phyloP scores from a whole-genome alignment of 805 yeast genomes.

The Lachancea dasiensis region DNA sequence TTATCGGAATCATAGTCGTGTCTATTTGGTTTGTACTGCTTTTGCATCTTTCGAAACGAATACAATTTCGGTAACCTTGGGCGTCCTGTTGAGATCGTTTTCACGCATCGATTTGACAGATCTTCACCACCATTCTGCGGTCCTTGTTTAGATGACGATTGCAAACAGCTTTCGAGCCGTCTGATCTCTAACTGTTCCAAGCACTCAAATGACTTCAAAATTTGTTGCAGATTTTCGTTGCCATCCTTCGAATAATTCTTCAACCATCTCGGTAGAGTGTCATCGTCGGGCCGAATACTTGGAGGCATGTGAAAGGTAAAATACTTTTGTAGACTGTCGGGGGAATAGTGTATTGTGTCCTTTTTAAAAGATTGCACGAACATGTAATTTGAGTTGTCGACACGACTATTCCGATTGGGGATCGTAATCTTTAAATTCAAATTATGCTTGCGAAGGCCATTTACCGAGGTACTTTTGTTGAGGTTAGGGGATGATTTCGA shows the following conservation, averaged over 20 bases:
- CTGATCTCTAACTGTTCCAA: slow-evolving; percentile 32
- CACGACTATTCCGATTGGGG: slow-evolving; percentile 11
- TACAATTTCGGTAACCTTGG: slow-evolving; percentile 6
- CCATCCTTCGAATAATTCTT: slow-evolving; percentile 14
- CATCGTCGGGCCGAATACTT: slow-evolving; percentile 15
- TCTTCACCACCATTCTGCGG: background rate
- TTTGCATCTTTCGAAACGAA: slow-evolving; percentile 11
- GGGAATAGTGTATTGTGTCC: slow-evolving; percentile 30
- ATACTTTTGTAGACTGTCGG: slow-evolving; percentile 27
- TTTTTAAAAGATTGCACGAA: slow-evolving; percentile 31
- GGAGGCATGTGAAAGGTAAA: slow-evolving; percentile 27
- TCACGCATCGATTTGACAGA: background rate
- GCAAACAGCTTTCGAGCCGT: slow-evolving; percentile 26
- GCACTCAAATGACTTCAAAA: slow-evolving; percentile 31
- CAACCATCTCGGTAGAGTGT: slow-evolving; percentile 32
- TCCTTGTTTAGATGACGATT: slow-evolving; percentile 5
- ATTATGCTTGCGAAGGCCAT: slow-evolving; percentile 7
- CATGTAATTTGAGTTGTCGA: slow-evolving; percentile 19
- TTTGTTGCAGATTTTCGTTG: slow-evolving; percentile 23
- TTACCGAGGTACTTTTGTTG: background rate
- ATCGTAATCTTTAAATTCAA: slow-evolving; percentile 9
- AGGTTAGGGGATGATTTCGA: slow-evolving; percentile 1
- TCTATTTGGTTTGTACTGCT: slow-evolving; percentile 10
- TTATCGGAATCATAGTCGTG: slow-evolving; percentile 14
- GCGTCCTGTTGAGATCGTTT: too few species aligned